Conservation (phyloP, 805 yeast species). For the Starmerella roubikii region DNA sequence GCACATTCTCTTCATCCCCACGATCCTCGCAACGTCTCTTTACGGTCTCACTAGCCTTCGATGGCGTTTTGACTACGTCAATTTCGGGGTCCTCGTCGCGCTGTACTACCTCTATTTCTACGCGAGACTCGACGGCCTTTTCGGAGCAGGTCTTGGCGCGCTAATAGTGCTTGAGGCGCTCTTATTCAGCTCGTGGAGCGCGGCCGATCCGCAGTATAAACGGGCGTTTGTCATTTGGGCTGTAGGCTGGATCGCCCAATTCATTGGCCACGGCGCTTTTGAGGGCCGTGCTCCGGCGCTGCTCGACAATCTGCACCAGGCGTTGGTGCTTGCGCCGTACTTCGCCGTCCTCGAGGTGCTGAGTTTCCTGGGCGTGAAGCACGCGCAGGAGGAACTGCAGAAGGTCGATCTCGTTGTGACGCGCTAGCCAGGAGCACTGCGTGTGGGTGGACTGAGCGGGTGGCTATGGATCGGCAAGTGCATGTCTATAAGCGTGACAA, state of each 20-base stretch:
- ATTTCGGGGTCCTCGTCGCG: slow-evolving; percentile 35
- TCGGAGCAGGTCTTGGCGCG: slow-evolving; percentile 36
- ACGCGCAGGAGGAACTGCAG: slow-evolving; percentile 9
- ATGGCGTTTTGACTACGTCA: slow-evolving; percentile 14
- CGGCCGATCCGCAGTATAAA: slow-evolving; percentile 19
- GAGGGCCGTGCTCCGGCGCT: slow-evolving; percentile 81
- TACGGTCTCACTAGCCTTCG: slow-evolving; percentile 28
- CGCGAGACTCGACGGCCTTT: slow-evolving; percentile 37
- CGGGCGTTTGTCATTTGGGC: slow-evolving; percentile 35
- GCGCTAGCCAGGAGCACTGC: no score
- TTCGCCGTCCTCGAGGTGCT: slow-evolving; percentile 71
- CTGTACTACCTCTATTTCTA: slow-evolving; percentile 46
- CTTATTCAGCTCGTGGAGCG: slow-evolving; percentile 22
- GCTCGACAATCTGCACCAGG: slow-evolving; percentile 68
- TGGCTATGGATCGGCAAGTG: no score
- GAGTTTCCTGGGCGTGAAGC: slow-evolving; percentile 47
- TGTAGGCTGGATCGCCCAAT: slow-evolving; percentile 66
- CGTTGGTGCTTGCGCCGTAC: slow-evolving; percentile 80
- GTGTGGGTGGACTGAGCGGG: no score
- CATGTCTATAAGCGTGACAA: no score
- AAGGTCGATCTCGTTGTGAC: slow-evolving; percentile 9
- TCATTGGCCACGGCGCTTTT: slow-evolving; percentile 72
- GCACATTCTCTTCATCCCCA: slow-evolving; percentile 70
- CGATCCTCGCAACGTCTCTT: slow-evolving; percentile 46
- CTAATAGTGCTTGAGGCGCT: slow-evolving; percentile 26